A percentile compares a stretch with the other conserved stretches of the same genome.
Evolutionary conservation across 208 protist species (phyloP).

Genomic region (Herpetomonas tarakana): DNA sequence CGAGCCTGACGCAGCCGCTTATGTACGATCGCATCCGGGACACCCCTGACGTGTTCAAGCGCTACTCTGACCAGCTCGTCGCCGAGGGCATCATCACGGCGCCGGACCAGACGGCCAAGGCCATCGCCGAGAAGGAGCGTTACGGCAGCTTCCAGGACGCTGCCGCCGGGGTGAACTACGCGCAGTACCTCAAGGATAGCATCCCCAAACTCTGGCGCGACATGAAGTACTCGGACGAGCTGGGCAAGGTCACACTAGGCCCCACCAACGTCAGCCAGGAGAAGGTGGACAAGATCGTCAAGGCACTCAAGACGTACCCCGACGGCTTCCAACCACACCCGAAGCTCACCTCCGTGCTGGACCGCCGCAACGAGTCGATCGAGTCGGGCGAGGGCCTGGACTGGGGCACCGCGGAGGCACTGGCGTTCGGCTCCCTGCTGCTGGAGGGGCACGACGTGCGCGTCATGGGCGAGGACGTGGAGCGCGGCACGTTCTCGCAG

Average conservation of each 20-base stretch:
- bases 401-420: slow-evolving; percentile 94
- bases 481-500: slow-evolving; percentile 97
- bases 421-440: slow-evolving; percentile 95
- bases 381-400: slow-evolving; percentile 79
- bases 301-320: slow-evolving; percentile 67
- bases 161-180: slow-evolving; percentile 74
- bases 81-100: slow-evolving; percentile 69
- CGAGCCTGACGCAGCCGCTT: slow-evolving; percentile 97
- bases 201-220: slow-evolving; percentile 65
- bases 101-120: slow-evolving; percentile 65
- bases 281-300: slow-evolving; percentile 45
- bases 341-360: slow-evolving; percentile 77
- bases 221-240: slow-evolving; percentile 80
- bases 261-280: slow-evolving; percentile 69
- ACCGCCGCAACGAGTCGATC: slow-evolving; percentile 75
- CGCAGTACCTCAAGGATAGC: slow-evolving; percentile 68
- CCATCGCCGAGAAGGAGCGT: slow-evolving; percentile 64
- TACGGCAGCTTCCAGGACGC: slow-evolving; percentile 76
- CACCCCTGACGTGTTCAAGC: slow-evolving; percentile 79
- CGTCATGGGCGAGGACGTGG: slow-evolving; percentile 94
- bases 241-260: slow-evolving; percentile 51
- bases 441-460: slow-evolving; percentile 95
- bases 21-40: slow-evolving; percentile 94
- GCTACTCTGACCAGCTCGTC: slow-evolving; percentile 83
- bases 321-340: slow-evolving; percentile 79